A percentile compares a stretch with the other conserved stretches of the same genome.
Conservation (phyloP, 257 asterid genomes). For the Salvia miltiorrhiza region DNA sequence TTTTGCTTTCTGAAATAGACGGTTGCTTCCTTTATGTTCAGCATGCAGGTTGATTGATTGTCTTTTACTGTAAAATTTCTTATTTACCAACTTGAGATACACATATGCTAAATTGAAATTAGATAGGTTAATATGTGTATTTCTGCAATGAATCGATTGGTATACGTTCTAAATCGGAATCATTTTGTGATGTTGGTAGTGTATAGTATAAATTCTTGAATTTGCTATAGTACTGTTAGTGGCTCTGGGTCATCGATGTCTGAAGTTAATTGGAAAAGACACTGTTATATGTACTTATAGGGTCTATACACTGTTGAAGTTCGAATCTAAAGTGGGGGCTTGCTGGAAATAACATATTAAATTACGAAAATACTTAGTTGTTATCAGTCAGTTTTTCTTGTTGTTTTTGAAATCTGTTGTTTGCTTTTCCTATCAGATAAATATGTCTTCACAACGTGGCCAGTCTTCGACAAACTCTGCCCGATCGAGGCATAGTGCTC, state of each 20-base stretch:
- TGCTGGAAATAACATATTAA: background rate
- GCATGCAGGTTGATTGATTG: background rate
- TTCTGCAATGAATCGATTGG: conserved; percentile 7
- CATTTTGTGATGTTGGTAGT: background rate
- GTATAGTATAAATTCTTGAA: background rate
- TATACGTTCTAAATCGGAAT: background rate
- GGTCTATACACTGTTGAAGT: background rate
- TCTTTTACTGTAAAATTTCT: no score
- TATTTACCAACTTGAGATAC: background rate
- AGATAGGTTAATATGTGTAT: background rate
- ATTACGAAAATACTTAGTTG: background rate
- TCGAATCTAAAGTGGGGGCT: background rate
- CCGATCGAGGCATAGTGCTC: conserved; percentile 68
- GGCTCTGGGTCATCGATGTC: background rate
- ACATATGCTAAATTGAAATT: background rate
- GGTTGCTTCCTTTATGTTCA: background rate
- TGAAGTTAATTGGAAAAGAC: background rate
- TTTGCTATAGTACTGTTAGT: background rate
- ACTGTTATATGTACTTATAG: background rate
- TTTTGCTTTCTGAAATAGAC: background rate
- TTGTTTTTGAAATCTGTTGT: background rate
- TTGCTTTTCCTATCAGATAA: background rate
- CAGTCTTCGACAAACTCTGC: conserved; percentile 65
- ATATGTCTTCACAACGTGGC: conserved; percentile 57
- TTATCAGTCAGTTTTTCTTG: background rate